Percentiles rank a stretch among this genome's conserved stretches.
Evolutionary conservation across 129 eudicot species (phyloP).

Genomic region (Flaveria brownii): DNA sequence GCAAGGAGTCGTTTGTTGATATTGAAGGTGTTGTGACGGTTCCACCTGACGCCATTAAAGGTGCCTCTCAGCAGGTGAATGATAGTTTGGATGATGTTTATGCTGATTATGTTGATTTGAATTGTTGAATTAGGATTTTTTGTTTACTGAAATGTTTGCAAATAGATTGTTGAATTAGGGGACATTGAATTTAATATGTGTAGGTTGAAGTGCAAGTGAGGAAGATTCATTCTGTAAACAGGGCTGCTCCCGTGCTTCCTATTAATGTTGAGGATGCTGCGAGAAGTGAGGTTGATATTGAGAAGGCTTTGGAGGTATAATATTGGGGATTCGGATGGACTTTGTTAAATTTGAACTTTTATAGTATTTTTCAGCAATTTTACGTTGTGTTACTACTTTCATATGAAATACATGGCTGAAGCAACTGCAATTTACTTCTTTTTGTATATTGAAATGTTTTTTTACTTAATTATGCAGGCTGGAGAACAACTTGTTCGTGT

Average conservation of each 20-base stretch:
- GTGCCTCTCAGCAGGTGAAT: constrained; percentile 81
- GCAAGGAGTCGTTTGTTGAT: constrained; percentile 65
- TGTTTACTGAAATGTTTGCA: neutral
- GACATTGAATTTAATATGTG: neutral
- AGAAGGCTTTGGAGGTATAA: constrained; percentile 58
- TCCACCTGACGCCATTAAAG: constrained; percentile 55
- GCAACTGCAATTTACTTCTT: no score
- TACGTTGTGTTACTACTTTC: neutral
- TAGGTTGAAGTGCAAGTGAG: constrained; percentile 87
- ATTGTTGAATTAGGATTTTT: constrained; percentile 9
- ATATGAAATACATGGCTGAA: neutral
- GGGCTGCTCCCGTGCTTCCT: constrained; percentile 67
- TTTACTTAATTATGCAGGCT: neutral
- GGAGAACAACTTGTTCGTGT: constrained; percentile 23
- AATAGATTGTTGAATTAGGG: neutral
- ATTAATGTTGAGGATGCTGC: constrained; percentile 90
- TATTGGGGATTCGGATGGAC: neutral
- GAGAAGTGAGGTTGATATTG: constrained; percentile 80
- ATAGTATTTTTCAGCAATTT: constrained; percentile 1
- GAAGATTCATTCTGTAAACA: constrained; percentile 64
- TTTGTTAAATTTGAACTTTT: neutral
- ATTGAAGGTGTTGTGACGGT: constrained; percentile 65
- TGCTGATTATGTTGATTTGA: neutral
- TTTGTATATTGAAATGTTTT: neutral
- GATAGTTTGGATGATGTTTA: neutral